phyloP scores from a whole-genome alignment of 2,329 filamentous ascomycete species.

The Fusarium palustre region DNA sequence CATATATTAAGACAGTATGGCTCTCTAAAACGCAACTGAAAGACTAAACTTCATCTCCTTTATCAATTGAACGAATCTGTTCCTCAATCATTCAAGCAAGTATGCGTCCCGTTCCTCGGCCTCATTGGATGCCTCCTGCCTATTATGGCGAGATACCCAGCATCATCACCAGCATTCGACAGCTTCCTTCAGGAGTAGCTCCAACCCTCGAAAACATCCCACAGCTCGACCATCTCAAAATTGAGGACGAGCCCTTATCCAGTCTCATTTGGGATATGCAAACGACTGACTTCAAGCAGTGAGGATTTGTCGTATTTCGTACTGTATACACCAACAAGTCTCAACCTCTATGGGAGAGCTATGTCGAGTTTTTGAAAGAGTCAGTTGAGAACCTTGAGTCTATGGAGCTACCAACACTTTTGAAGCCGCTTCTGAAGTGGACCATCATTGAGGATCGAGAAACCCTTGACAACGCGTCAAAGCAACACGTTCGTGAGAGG shows the following conservation, averaged over 20 bases:
- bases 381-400: neutral
- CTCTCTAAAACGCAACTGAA: neutral
- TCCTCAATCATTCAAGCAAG: neutral
- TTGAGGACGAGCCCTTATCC: neutral
- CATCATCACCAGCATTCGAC: conserved; percentile 17
- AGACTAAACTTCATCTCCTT: neutral
- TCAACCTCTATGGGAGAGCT: conserved; percentile 17
- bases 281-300: neutral
- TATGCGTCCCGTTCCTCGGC: conserved; percentile 13
- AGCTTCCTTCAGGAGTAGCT: neutral
- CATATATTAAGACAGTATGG: neutral
- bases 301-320: conserved; percentile 14
- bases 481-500: neutral
- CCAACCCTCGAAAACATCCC: conserved; percentile 27
- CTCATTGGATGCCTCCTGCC: neutral
- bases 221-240: neutral
- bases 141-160: neutral
- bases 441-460: conserved; percentile 4
- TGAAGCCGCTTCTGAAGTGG: conserved; percentile 18
- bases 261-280: conserved; percentile 5
- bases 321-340: conserved; percentile 11
- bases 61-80: accelerated
- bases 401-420: neutral
- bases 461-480: neutral
- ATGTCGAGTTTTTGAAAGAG: conserved; percentile 27